Evolutionary conservation across 2,329 filamentous ascomycete species (phyloP).

Genomic region (Diaporthe amygdali): DNA sequence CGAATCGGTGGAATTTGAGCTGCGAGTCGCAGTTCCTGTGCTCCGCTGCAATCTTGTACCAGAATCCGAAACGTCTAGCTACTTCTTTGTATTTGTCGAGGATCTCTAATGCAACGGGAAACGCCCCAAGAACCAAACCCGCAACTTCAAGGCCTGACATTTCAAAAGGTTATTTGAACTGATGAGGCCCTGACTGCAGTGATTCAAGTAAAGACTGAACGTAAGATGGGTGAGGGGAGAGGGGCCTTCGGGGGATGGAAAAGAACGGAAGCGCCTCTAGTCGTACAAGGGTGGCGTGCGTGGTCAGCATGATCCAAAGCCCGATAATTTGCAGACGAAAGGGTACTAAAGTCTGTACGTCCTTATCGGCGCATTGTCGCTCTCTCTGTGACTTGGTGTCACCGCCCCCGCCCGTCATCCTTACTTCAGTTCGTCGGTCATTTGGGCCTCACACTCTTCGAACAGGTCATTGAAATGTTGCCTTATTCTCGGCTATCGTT

Average conservation of each 20-base stretch:
- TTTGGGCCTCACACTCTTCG: not conserved
- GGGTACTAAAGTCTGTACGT: no score
- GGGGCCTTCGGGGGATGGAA: no score
- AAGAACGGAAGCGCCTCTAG: not conserved
- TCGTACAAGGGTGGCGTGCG: not conserved
- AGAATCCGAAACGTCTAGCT: not conserved
- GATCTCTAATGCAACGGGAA: not conserved
- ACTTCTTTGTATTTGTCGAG: not conserved
- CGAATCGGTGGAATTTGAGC: not conserved
- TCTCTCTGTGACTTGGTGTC: not conserved
- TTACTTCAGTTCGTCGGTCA: not conserved
- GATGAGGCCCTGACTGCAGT: not conserved
- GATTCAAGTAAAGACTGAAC: not conserved
- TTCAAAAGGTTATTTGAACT: no score
- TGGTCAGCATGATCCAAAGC: not conserved
- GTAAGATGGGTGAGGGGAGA: no score
- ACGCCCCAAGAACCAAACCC: not conserved
- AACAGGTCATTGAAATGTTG: not conserved
- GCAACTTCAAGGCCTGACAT: not conserved
- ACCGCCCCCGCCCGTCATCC: not conserved
- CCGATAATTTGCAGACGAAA: no score
- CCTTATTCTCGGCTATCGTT: not conserved
- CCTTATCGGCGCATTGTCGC: not conserved
- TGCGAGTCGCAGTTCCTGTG: not conserved
- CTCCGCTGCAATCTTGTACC: not conserved